Evolutionary conservation across 805 yeast genomes (phyloP), one percentile per base, ranked within the genome.

Genomic region (Wickerhamiella alocasiicola): DNA sequence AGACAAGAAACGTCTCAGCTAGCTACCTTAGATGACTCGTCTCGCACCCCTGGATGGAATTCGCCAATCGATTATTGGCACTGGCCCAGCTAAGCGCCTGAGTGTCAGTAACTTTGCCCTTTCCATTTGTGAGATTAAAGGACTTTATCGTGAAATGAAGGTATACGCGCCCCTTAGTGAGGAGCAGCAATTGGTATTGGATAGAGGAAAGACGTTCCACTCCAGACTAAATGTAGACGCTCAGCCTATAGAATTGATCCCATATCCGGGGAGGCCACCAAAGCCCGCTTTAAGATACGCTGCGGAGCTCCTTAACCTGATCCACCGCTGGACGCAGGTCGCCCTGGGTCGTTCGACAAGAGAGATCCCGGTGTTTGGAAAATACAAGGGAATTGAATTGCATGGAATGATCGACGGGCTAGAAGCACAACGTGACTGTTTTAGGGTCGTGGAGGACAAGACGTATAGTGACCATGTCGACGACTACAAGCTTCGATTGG

Each of bases 361-460:
- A 11, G 63, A 58, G 33, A 27, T 58, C 7, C 51, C 55, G n/a
- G 51, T 56, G 6, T 49, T 47, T 31, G 62, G 59, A 4, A 7
- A 3, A 6, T 18, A 50, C 3, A 44, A 46, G 15, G 45, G 42
- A 7, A 31, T 44, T 11, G 37, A 43, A 15, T 44, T 56, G n/a
- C 48, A 53, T 3, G 62, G 62, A 4, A 46, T 51, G 15, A 49
- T 55, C 20, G 63, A 59, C 37, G 48, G 51, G 13, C 12, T 41
- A 12, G 17, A 30, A 4, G 41, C 39, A 16, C n/a, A n/a, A n/a
- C n/a, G n/a, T n/a, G n/a, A n/a, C n/a, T n/a, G n/a, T n/a, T n/a
- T n/a, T n/a, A n/a, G n/a, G n/a, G 43, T 59, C 6, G 41, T 43
- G 6, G 63, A 59, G 21, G 55, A 61, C 9, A 59, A 59, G 37